These are phyloP conservation scores for Fusarium austroafricanum DNA, from an alignment of 2,329 filamentous ascomycete species.

Conservation along the genomic window DNA sequence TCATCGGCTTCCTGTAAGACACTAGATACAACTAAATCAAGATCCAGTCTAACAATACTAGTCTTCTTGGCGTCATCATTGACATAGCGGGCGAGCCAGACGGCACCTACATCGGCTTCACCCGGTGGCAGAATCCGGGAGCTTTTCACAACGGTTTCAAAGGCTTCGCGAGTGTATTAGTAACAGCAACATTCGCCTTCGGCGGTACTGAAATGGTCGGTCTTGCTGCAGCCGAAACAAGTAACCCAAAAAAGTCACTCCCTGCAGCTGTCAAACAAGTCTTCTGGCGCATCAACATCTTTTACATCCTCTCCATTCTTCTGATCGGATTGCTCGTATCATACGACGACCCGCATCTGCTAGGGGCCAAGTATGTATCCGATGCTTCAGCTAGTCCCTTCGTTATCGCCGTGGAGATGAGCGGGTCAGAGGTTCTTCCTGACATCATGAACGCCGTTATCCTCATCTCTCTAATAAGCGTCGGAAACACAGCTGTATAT, in stretches of 20 bases:
- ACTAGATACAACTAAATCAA: background rate
- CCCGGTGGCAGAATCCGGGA: slow-evolving; percentile 80
- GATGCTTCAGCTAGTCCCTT: slow-evolving; percentile 87
- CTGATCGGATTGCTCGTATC: slow-evolving; percentile 86
- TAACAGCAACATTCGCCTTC: slow-evolving; percentile 80
- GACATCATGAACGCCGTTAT: slow-evolving; percentile 96
- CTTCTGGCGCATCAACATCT: slow-evolving; percentile 91
- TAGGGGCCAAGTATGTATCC: slow-evolving; percentile 63
- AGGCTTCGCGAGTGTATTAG: slow-evolving; percentile 80
- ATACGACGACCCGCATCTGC: slow-evolving; percentile 72
- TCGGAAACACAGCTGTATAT: slow-evolving; percentile 91
- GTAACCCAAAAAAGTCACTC: slow-evolving; percentile 80
- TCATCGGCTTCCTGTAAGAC: slow-evolving; percentile 87
- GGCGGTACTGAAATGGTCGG: slow-evolving; percentile 81
- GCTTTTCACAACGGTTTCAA: slow-evolving; percentile 86
- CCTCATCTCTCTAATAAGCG: slow-evolving; percentile 88
- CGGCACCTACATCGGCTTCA: slow-evolving; percentile 81
- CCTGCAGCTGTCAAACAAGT: slow-evolving; percentile 92
- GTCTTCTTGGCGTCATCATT: slow-evolving; percentile 84
- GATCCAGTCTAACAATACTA: slow-evolving; percentile 49
- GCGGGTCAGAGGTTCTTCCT: slow-evolving; percentile 81
- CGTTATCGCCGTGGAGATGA: slow-evolving; percentile 88
- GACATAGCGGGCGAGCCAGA: slow-evolving; percentile 81
- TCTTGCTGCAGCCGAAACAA: slow-evolving; percentile 79
- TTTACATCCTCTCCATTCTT: slow-evolving; percentile 85